Evolutionary conservation across 306 rosid genomes (phyloP), one percentile per base, ranked within the genome.

Genomic region (Casuarina equisetifolia): DNA sequence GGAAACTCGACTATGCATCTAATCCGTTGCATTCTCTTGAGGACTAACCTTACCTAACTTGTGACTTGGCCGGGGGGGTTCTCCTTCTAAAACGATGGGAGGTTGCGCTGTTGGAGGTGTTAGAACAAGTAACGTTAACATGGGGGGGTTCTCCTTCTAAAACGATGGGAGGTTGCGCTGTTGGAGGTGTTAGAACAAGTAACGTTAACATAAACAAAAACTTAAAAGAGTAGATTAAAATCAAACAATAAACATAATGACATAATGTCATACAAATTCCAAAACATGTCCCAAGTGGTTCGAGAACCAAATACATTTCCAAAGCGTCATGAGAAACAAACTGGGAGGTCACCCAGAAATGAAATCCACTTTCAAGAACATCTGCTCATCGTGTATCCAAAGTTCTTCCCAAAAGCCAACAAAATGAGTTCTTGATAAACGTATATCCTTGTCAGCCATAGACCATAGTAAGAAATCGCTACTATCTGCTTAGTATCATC

Each of bases 401-500:
- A 59, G 78, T 66, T 11, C 44, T 11, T 43, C 35, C 63, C 58
- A 68, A 40, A 68, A 40, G 71, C 75, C n/a, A 32, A 68, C 81
- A 59, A 58, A 79, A 51, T 20, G 64, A 74, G 48, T 50, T 52
- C 51, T 67, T 44, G 78, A 42, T 32, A 54, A 38, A 35, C 25
- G 35, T 45, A 72, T 36, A 67, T 12, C 42, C 54, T 58, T 12
- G 52, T 43, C 40, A 64, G 54, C 78, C 75, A 19, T 25, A 53
- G 32, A 67, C 48, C 59, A 49, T 46, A 25, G 46, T 0, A 40
- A n/a, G 40, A 38, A 48, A 73, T 42, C 52, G 13, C 43, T 50
- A 51, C 19, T 70, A 53, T 48, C 70, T 15, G 73, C 51, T 35
- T 13, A 7, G 20, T 19, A 82, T 86, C 83, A 87, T 81, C 88